Percentiles rank a stretch among this genome's conserved stretches.
Conservation (phyloP, 2,329 filamentous ascomycete genomes). For the Dactylonectria estremocensis region DNA sequence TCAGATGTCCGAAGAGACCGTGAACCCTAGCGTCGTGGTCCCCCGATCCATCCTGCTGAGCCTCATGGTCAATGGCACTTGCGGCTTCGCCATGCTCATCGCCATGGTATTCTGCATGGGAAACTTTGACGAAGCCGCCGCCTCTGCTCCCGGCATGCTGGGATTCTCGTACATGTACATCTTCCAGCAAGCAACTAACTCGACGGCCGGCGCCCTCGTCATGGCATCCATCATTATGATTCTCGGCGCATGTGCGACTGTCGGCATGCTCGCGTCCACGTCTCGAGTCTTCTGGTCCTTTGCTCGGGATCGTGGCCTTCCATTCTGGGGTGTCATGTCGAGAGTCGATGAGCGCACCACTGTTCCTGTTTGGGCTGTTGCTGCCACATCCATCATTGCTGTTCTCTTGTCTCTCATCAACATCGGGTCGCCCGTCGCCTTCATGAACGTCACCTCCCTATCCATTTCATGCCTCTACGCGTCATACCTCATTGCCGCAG, state of each 20-base stretch:
- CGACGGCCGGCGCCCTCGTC: constrained; percentile 62
- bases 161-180: constrained; percentile 72
- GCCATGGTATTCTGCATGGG: constrained; percentile 69
- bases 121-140: constrained; percentile 61
- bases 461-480: constrained; percentile 50
- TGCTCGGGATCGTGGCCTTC: constrained; percentile 52
- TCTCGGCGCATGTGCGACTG: constrained; percentile 63
- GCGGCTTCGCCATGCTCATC: constrained; percentile 71
- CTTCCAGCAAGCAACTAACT: constrained; percentile 66
- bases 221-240: constrained; percentile 67
- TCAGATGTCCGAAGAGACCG: constrained; percentile 63
- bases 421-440: constrained; percentile 50
- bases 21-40: constrained; percentile 64
- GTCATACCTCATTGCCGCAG: constrained; percentile 50
- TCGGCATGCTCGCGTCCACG: constrained; percentile 70
- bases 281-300: constrained; percentile 72
- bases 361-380: constrained; percentile 49
- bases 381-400: constrained; percentile 46
- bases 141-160: constrained; percentile 58
- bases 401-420: constrained; percentile 53
- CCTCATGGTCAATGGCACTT: constrained; percentile 64
- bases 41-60: constrained; percentile 66
- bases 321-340: constrained; percentile 49
- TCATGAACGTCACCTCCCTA: constrained; percentile 51
- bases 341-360: constrained; percentile 48